Conservation (phyloP, 345 rosid genomes). For the Heritiera littoralis region DNA sequence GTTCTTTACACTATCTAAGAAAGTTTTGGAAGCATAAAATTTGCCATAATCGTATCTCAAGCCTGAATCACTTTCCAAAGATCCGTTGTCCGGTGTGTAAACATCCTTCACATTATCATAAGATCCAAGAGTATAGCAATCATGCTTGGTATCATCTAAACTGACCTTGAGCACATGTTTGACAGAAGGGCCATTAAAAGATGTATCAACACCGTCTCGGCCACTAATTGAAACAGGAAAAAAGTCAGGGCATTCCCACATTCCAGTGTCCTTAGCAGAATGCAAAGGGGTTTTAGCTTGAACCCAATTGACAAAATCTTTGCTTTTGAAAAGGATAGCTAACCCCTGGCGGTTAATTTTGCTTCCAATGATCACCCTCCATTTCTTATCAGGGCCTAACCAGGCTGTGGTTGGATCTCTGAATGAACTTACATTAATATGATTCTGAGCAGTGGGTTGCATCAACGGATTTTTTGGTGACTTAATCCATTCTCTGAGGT, state of each 20-base stretch:
- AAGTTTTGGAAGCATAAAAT: constrained; percentile 71
- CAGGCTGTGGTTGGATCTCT: constrained; percentile 90
- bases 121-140: constrained; percentile 58
- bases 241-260: constrained; percentile 29
- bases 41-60: constrained; percentile 72
- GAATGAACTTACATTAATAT: constrained; percentile 57
- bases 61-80: constrained; percentile 41
- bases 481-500: constrained; percentile 65
- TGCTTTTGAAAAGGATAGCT: constrained; percentile 43
- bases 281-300: neutral
- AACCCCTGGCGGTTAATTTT: constrained; percentile 43
- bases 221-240: constrained; percentile 38
- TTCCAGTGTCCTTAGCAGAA: constrained; percentile 10
- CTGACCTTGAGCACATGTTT: constrained; percentile 68
- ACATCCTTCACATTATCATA: constrained; percentile 38
- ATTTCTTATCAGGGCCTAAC: constrained; percentile 52
- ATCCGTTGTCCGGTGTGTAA: constrained; percentile 43
- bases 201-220: constrained; percentile 49
- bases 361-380: constrained; percentile 68
- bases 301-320: constrained; percentile 15
- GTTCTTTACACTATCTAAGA: constrained; percentile 45
- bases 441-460: constrained; percentile 38
- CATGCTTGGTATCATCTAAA: constrained; percentile 43
- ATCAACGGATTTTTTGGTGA: constrained; percentile 56
- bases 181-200: constrained; percentile 16